phyloP scores from a whole-genome alignment of 305 asterid species.

The Plantago lanceolata region DNA sequence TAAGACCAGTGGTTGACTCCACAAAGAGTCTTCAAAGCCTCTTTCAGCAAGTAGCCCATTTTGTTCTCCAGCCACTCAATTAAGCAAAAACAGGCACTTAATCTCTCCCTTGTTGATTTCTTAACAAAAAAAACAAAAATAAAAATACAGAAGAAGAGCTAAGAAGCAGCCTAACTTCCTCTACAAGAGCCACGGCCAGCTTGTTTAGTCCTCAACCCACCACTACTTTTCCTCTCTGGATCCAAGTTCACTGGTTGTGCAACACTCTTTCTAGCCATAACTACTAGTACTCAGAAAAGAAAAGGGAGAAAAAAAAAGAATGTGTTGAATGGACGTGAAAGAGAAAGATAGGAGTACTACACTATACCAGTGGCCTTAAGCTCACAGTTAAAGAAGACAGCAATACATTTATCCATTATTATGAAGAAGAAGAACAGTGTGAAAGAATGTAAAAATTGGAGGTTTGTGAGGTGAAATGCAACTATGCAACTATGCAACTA shows the following conservation, averaged over 20 bases:
- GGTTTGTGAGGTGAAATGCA: slow-evolving; percentile 24
- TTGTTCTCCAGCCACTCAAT: slow-evolving; percentile 17
- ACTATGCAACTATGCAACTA: too few relatives aligned
- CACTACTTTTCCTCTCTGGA: slow-evolving; percentile 84
- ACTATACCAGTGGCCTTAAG: slow-evolving; percentile 87
- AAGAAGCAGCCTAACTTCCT: slow-evolving; percentile 66
- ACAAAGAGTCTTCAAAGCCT: slow-evolving; percentile 91
- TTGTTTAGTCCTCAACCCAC: slow-evolving; percentile 96
- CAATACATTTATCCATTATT: slow-evolving; percentile 54
- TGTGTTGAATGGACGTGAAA: background rate
- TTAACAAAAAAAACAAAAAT: background rate
- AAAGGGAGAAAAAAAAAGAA: slow-evolving; percentile 16
- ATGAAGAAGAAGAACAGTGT: slow-evolving; percentile 26
- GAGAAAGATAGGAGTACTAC: slow-evolving; percentile 37
- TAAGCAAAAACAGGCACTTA: slow-evolving; percentile 21
- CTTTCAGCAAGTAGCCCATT: slow-evolving; percentile 95
- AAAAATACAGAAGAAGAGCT: background rate
- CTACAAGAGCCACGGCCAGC: slow-evolving; percentile 99
- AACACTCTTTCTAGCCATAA: slow-evolving; percentile 58
- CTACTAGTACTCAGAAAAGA: background rate
- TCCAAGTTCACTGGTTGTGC: slow-evolving; percentile 64
- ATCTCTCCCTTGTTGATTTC: background rate
- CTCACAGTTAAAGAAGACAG: slow-evolving; percentile 58
- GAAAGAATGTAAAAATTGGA: slow-evolving; percentile 29
- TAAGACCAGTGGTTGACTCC: slow-evolving; percentile 95